These are phyloP conservation scores for Fusarium chlamydosporum DNA, from an alignment of 2,329 filamentous ascomycete species.

Conservation along the genomic window DNA sequence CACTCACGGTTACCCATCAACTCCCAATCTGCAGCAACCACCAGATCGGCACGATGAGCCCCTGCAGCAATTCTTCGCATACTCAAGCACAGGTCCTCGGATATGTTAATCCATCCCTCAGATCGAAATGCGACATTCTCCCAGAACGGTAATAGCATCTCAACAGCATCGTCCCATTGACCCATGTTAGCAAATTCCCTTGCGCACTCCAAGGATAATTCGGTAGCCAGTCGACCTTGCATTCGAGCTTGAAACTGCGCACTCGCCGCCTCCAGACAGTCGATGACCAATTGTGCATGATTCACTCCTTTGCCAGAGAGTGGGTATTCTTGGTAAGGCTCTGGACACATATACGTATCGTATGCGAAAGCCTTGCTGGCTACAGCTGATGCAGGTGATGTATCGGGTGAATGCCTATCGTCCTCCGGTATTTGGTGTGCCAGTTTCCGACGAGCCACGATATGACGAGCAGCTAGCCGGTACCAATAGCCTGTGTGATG, in stretches of 20 bases:
- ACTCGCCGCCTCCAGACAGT: constrained; percentile 65
- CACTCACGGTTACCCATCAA: constrained; percentile 70
- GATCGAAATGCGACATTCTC: constrained; percentile 67
- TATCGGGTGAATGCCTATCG: constrained; percentile 65
- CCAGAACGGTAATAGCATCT: constrained; percentile 70
- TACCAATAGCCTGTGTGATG: constrained; percentile 79
- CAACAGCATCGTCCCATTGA: constrained; percentile 68
- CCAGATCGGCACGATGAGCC: constrained; percentile 66
- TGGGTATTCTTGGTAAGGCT: constrained; percentile 72
- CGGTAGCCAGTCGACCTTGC: constrained; percentile 68
- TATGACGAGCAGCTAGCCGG: constrained; percentile 70
- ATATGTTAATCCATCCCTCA: constrained; percentile 72
- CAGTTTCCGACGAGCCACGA: constrained; percentile 65
- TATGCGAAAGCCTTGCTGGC: constrained; percentile 69
- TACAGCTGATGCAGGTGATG: constrained; percentile 61
- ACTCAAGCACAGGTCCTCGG: constrained; percentile 73
- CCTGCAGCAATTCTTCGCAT: constrained; percentile 69
- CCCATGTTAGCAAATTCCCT: constrained; percentile 66
- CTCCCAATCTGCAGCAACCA: constrained; percentile 76
- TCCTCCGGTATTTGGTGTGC: constrained; percentile 72
- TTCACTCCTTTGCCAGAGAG: constrained; percentile 65
- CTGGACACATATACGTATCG: constrained; percentile 76
- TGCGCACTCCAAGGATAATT: constrained; percentile 70
- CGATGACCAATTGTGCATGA: constrained; percentile 69
- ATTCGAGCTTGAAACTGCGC: constrained; percentile 67